These are phyloP conservation scores for Anastatica hierochuntica DNA, from an alignment of 345 rosid genomes.

Conservation along the genomic window DNA sequence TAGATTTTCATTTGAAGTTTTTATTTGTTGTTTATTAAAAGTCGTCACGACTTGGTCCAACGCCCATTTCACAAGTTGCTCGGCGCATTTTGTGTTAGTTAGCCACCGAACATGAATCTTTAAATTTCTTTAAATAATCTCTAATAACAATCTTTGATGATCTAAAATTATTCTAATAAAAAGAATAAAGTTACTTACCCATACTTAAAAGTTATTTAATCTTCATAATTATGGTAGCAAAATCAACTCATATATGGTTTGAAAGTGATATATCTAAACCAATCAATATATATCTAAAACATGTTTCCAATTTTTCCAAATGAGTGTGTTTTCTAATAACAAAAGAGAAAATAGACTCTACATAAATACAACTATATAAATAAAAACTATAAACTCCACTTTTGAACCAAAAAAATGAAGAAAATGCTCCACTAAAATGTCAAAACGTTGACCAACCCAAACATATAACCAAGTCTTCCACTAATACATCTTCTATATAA, in stretches of 20 bases:
- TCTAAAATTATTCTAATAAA: too few species aligned
- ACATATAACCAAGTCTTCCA: constrained; percentile 15
- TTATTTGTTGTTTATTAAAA: neutral
- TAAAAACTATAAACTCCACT: constrained; percentile 1
- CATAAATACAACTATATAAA: neutral
- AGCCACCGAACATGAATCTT: constrained; percentile 14
- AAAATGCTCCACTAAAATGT: constrained; percentile 19
- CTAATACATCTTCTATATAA: constrained; percentile 15
- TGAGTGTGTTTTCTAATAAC: neutral
- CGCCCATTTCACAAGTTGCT: constrained; percentile 11
- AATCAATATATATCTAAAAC: too few species aligned
- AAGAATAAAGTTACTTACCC: too few species aligned
- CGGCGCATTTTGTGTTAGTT: constrained; percentile 14
- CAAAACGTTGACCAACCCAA: constrained; percentile 23
- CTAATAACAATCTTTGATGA: too few species aligned
- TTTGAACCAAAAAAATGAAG: too few species aligned
- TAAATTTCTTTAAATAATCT: too few species aligned
- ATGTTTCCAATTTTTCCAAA: too few species aligned
- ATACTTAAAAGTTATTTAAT: too few species aligned
- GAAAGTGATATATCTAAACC: too few species aligned
- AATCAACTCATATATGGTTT: too few species aligned
- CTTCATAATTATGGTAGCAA: too few species aligned
- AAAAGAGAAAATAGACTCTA: neutral
- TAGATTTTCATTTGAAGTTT: neutral
- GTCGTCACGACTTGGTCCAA: constrained; percentile 15